Conservation (phyloP, 225 moss, liverwort and hornwort species). For the Pleurozium schreberi region DNA sequence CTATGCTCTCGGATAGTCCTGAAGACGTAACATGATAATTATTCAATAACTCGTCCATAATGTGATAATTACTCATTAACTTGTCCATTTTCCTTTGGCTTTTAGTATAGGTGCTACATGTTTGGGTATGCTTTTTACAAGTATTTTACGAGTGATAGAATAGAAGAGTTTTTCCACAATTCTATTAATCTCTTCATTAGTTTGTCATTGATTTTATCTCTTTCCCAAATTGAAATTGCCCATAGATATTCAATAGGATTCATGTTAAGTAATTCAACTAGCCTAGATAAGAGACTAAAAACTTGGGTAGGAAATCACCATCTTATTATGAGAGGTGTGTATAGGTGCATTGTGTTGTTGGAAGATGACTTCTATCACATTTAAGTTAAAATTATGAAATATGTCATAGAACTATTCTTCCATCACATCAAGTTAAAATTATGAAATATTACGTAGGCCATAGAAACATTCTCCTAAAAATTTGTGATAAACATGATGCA, state of each 20-base stretch:
- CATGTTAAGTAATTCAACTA: too few relatives aligned
- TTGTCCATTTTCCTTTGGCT: neutral
- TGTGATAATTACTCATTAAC: neutral
- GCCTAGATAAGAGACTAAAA: neutral
- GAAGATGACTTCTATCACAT: fast-evolving
- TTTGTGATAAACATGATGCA: too few relatives aligned
- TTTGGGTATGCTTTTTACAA: too few relatives aligned
- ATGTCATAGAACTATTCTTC: too few relatives aligned
- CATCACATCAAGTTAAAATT: too few relatives aligned
- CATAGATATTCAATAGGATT: neutral
- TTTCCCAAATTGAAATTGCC: neutral
- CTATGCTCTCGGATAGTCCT: neutral
- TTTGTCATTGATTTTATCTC: neutral
- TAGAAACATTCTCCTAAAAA: too few relatives aligned
- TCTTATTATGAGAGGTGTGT: neutral
- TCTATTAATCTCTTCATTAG: neutral
- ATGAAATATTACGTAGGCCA: too few relatives aligned
- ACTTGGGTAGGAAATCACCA: fast-evolving
- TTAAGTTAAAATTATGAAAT: neutral
- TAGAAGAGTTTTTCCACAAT: neutral
- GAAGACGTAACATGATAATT: too few relatives aligned
- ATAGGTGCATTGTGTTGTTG: neutral
- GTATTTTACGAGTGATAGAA: too few relatives aligned
- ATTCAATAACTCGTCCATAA: too few relatives aligned
- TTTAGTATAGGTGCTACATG: neutral